Base-by-base conservation (phyloP, 2,329 filamentous ascomycete species). In the Fonsecaea nubica region DNA sequence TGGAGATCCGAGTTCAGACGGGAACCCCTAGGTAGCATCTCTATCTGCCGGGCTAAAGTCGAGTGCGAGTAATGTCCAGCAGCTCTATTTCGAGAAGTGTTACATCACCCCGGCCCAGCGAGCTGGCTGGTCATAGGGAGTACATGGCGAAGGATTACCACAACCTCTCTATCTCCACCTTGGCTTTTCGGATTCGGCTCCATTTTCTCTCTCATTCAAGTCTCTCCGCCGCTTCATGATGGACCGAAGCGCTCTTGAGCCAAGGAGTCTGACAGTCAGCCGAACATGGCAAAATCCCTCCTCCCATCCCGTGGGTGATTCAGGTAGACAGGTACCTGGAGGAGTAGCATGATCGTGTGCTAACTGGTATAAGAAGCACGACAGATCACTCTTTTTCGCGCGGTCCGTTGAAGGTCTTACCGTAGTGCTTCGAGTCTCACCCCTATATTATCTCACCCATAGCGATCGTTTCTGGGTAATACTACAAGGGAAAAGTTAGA, bases 261-360 rank as follows among this genome's bases (percentile, higher is more conserved):
- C 45, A 18, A 50, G 45, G 45, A 4, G 18, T 50, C 45, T 50
- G 45, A 50, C 45, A 50, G 45, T 50, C 45, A 50, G 45, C 45
- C 21, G 18, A n/a, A 25, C 18, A 50, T 50, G 45, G 45, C 45
- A 10, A 50, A 10, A 38, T 38, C 36, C 36, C 25, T 25, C 25
- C 2, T 18, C 40, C 40, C 40, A 18, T 25, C 40, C 18, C 8
- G 15, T n/a, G 40, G 40, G 40, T 42, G 40, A n/a, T 21, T 50
- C 45, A n/a, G 18, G n/a, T 50, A 50, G 15, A n/a, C 7, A 36
- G 35, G 35, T 12, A 18, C 18, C 40, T 6, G 12, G 40, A 42
- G 4, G 15, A 4, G 2, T n/a, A 25, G 25, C 40, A 42, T 42
- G 40, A n/a, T 50, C 18, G 45, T 18, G 25, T 50, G 10, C 25